A percentile compares a stretch with the other conserved stretches of the same genome.
Conservation (phyloP, 441 rosid genomes). For the Populus hybrid region DNA sequence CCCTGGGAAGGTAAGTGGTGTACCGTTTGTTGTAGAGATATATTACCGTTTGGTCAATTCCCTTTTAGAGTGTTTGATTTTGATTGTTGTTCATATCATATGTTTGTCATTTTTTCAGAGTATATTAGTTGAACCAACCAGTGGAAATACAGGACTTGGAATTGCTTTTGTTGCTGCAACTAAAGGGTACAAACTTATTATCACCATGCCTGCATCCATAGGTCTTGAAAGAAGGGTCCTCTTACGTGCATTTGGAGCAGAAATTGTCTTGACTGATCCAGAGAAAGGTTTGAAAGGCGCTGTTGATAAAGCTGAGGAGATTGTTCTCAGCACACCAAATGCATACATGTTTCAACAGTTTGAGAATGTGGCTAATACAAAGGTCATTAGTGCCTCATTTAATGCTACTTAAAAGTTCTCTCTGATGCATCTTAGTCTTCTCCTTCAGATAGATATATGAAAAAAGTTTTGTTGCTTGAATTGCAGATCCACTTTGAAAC, state of each 20-base stretch:
- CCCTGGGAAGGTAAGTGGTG: slow-evolving; percentile 63
- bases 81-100: not conserved
- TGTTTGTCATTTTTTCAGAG: slow-evolving; percentile 44
- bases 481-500: slow-evolving; percentile 84
- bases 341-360: slow-evolving; percentile 81
- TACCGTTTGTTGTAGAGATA: slow-evolving; percentile 4
- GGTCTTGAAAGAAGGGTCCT: slow-evolving; percentile 78
- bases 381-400: slow-evolving; percentile 36
- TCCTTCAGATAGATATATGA: not conserved
- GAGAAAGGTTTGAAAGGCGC: slow-evolving; percentile 90
- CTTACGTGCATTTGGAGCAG: slow-evolving; percentile 83
- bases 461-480: slow-evolving; percentile 15
- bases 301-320: slow-evolving; percentile 79
- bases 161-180: slow-evolving; percentile 86
- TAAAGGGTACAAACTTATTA: slow-evolving; percentile 75
- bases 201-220: slow-evolving; percentile 87
- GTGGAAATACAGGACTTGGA: slow-evolving; percentile 84
- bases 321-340: slow-evolving; percentile 53
- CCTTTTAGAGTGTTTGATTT: not conserved
- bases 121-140: slow-evolving; percentile 72
- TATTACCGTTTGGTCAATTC: slow-evolving; percentile 3
- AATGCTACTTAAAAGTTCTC: not conserved
- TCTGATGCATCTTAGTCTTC: slow-evolving; percentile 4
- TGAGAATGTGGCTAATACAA: slow-evolving; percentile 63
- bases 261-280: slow-evolving; percentile 70